Evolutionary conservation across 306 rosid species (phyloP).

Genomic region (Pterocarpus santalinus): DNA sequence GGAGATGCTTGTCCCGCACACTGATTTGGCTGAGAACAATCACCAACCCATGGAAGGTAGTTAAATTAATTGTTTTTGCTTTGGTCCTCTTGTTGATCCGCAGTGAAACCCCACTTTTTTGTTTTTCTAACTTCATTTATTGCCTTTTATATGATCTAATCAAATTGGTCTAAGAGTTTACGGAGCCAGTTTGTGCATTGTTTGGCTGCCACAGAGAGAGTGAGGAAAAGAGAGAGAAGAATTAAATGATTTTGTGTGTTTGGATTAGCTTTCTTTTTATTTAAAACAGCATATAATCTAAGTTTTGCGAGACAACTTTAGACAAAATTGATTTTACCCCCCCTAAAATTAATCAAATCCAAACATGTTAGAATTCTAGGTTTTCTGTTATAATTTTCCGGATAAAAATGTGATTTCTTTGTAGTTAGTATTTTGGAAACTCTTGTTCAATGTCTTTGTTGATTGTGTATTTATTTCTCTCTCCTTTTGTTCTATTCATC

Average conservation of each 20-base stretch:
- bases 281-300: background rate
- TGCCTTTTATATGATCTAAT: slow-evolving; percentile 38
- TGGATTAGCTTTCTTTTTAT: background rate
- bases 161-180: slow-evolving; percentile 27
- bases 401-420: slow-evolving; percentile 3
- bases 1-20: slow-evolving; percentile 88
- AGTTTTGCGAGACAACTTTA: background rate
- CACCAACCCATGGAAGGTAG: slow-evolving; percentile 92
- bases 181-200: slow-evolving; percentile 38
- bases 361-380: slow-evolving; percentile 25
- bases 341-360: slow-evolving; percentile 6
- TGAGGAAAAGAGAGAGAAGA: slow-evolving; percentile 1
- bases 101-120: slow-evolving; percentile 24
- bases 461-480: slow-evolving; percentile 11
- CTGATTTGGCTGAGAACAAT: slow-evolving; percentile 82
- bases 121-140: slow-evolving; percentile 22
- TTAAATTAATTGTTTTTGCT: background rate
- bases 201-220: slow-evolving; percentile 33
- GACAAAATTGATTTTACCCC: background rate
- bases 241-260: slow-evolving; percentile 11
- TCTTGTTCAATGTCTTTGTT: slow-evolving; percentile 33
- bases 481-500: background rate
- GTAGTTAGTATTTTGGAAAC: slow-evolving; percentile 35
- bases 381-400: slow-evolving; percentile 27
- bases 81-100: slow-evolving; percentile 51